Conservation (phyloP, 2,329 filamentous ascomycete species). For the Exserohilum turcica region DNA sequence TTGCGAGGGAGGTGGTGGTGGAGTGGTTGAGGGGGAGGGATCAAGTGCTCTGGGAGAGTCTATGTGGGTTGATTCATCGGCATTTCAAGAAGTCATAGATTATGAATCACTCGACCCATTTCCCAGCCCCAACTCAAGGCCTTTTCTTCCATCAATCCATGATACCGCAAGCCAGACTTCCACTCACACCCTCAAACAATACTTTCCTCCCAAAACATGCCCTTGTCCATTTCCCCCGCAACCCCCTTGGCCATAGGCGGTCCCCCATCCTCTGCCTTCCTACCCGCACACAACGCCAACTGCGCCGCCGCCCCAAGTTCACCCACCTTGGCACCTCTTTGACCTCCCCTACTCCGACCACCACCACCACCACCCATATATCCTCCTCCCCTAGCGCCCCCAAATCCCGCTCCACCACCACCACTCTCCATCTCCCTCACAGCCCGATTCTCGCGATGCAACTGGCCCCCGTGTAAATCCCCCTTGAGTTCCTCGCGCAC, state of each 20-base stretch:
- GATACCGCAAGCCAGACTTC: too few relatives aligned
- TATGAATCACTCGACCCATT: neutral
- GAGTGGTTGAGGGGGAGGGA: constrained; percentile 80
- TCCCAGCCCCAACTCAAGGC: neutral
- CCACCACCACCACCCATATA: neutral
- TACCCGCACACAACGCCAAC: constrained; percentile 24
- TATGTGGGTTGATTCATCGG: constrained; percentile 68
- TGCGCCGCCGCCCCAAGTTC: neutral
- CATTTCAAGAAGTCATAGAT: constrained; percentile 27
- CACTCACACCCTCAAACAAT: constrained; percentile 21
- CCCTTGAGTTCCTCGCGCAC: constrained; percentile 40
- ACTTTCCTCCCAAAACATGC: constrained; percentile 37
- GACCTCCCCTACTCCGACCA: constrained; percentile 4
- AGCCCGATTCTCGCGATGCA: constrained; percentile 41
- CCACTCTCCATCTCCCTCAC: constrained; percentile 16
- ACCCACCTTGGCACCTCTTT: constrained; percentile 5
- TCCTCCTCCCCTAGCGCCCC: neutral
- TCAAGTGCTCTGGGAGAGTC: constrained; percentile 79
- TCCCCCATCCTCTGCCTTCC: constrained; percentile 22
- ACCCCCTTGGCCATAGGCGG: constrained; percentile 38
- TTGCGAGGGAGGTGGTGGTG: constrained; percentile 51
- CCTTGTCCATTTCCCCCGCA: constrained; percentile 35
- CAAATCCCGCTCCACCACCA: neutral
- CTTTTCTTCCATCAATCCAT: too few relatives aligned
- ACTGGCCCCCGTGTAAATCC: constrained; percentile 41